A percentile compares a stretch with the other conserved stretches of the same genome.
Conservation (phyloP, 73 alveolate genomes). For the Tetrahymena elliotti region DNA sequence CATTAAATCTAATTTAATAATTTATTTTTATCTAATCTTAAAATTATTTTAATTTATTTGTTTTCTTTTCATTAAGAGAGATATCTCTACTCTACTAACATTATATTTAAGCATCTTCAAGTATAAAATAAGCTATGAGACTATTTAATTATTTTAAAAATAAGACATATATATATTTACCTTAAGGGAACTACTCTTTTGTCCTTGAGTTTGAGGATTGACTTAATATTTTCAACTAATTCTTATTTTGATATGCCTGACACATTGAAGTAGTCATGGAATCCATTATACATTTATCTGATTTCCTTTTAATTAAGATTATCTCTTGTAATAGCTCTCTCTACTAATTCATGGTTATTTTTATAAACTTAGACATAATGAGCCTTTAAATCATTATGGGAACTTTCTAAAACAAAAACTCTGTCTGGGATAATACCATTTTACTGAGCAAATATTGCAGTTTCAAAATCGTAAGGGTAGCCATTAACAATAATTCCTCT, state of each 20-base stretch:
- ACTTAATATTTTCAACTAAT: constrained; percentile 20
- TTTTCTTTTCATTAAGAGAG: too few species aligned
- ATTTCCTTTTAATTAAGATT: constrained; percentile 15
- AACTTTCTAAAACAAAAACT: constrained; percentile 8
- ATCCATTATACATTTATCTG: constrained; percentile 5
- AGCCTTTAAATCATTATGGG: background rate
- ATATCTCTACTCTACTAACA: background rate
- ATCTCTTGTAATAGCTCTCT: constrained; percentile 19
- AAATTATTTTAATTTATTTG: too few species aligned
- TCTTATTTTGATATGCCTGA: constrained; percentile 15
- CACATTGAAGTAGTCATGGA: constrained; percentile 17
- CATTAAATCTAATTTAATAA: too few species aligned
- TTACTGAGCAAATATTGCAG: constrained; percentile 12
- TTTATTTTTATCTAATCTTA: background rate
- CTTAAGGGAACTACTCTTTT: constrained; percentile 19
- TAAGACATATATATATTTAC: background rate
- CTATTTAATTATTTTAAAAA: too few species aligned
- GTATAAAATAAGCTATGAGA: too few species aligned
- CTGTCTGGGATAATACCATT: constrained; percentile 24
- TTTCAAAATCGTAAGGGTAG: constrained; percentile 22
- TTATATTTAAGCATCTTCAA: too few species aligned
- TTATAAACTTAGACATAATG: constrained; percentile 3
- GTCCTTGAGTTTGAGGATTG: constrained; percentile 22
- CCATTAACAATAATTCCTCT: constrained; percentile 36
- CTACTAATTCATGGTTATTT: background rate